Conservation (phyloP, 2,329 filamentous ascomycete species). For the Sporothrix dimorphospora region DNA sequence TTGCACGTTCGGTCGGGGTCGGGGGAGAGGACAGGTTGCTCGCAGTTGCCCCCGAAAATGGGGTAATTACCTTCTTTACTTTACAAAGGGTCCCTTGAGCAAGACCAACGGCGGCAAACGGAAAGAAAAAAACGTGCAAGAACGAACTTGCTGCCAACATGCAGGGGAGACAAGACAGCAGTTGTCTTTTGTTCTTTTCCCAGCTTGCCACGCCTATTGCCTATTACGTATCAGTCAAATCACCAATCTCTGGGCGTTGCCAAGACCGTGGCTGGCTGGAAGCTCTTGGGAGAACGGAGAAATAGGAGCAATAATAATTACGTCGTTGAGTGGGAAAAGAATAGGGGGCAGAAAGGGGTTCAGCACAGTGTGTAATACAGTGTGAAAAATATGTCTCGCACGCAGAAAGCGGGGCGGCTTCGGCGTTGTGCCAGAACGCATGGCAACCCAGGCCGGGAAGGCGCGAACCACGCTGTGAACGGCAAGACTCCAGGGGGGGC, state of each 20-base stretch:
- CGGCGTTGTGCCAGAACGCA: neutral
- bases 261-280: constrained; percentile 16
- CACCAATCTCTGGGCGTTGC: constrained; percentile 13
- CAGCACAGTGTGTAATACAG: neutral
- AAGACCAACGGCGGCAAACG: neutral
- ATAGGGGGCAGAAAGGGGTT: constrained; percentile 3
- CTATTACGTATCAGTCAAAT: neutral
- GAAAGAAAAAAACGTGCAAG: neutral
- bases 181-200: neutral
- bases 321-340: constrained; percentile 12
- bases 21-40: neutral
- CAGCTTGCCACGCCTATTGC: neutral
- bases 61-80: neutral
- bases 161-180: neutral
- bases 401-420: neutral
- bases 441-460: constrained; percentile 11
- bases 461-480: constrained; percentile 9
- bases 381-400: neutral
- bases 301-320: neutral
- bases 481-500: neutral
- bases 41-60: neutral
- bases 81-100: neutral
- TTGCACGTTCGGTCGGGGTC: neutral
- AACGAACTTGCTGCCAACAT: neutral
- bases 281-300: constrained; percentile 1